These are phyloP conservation scores for Tilletia caries DNA, from an alignment of 1,284 basidiomycete genomes.

Conservation along the genomic window DNA sequence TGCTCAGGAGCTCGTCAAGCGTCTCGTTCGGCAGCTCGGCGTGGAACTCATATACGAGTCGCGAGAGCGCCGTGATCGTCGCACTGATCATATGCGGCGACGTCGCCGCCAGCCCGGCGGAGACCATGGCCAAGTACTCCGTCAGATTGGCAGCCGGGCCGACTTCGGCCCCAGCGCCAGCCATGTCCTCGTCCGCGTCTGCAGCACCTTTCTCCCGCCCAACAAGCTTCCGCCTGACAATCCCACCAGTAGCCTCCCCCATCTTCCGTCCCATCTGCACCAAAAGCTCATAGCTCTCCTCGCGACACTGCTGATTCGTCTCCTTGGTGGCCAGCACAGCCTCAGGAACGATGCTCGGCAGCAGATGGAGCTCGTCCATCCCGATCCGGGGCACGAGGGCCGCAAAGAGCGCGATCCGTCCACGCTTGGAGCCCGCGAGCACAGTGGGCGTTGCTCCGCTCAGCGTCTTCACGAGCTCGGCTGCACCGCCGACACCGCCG, in stretches of 20 bases:
- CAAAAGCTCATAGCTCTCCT: constrained; percentile 83
- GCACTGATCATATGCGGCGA: constrained; percentile 98
- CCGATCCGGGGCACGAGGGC: constrained; percentile 72
- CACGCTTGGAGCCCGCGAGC: constrained; percentile 79
- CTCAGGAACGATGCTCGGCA: constrained; percentile 87
- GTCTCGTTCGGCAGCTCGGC: constrained; percentile 67
- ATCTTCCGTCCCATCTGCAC: constrained; percentile 91
- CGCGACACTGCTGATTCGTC: constrained; percentile 85
- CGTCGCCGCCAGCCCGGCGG: constrained; percentile 86
- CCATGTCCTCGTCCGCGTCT: constrained; percentile 35
- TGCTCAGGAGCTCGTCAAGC: constrained; percentile 79
- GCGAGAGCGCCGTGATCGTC: constrained; percentile 86
- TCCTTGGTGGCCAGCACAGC: constrained; percentile 97
- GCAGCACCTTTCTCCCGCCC: constrained; percentile 55
- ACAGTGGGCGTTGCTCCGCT: constrained; percentile 58
- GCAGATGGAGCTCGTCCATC: constrained; percentile 70
- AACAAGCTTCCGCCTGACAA: constrained; percentile 73
- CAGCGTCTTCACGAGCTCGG: constrained; percentile 39
- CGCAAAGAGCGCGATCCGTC: constrained; percentile 72
- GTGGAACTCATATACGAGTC: constrained; percentile 94
- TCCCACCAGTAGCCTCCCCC: constrained; percentile 68
- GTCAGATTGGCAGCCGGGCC: constrained; percentile 74
- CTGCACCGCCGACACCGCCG: constrained; percentile 24
- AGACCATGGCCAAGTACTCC: constrained; percentile 96
- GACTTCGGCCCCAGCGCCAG: constrained; percentile 28